A percentile compares a stretch with the other conserved stretches of the same genome.
phyloP scores from a whole-genome alignment of 2,329 filamentous ascomycete genomes.

The Xylaria sp. region DNA sequence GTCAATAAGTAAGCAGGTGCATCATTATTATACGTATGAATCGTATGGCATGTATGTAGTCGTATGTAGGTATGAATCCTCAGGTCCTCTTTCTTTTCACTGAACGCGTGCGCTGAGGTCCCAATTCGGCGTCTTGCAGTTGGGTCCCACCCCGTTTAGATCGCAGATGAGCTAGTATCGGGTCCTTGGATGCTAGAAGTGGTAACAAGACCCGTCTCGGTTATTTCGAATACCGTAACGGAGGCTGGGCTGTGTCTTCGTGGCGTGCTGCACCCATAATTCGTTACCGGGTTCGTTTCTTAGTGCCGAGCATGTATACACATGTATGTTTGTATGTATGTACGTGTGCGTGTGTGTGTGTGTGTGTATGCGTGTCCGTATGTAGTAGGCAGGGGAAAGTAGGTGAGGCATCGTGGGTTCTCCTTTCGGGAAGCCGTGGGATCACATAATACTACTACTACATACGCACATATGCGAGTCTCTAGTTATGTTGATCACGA shows the following conservation, averaged over 20 bases:
- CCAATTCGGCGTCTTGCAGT: neutral
- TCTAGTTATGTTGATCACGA: neutral
- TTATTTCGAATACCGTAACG: neutral
- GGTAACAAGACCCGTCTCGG: neutral
- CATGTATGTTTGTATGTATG: too few relatives aligned
- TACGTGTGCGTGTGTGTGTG: too few relatives aligned
- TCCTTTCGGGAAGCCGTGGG: neutral
- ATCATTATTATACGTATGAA: too few relatives aligned
- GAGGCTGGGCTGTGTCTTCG: neutral
- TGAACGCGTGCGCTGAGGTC: neutral
- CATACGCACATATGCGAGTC: too few relatives aligned
- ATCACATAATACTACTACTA: neutral
- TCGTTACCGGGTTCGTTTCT: neutral
- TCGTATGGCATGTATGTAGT: too few relatives aligned
- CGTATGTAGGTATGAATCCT: neutral
- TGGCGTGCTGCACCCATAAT: neutral
- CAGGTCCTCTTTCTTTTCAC: neutral
- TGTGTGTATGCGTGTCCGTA: slow-evolving; percentile 3
- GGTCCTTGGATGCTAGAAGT: neutral
- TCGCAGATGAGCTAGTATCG: neutral
- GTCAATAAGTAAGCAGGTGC: too few relatives aligned
- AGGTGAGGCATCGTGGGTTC: neutral
- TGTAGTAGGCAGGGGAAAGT: slow-evolving; percentile 7
- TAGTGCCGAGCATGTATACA: too few relatives aligned
- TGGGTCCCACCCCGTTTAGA: neutral